Evolutionary conservation across 306 rosid genomes (phyloP).

Genomic region (Inga leiocalycina): DNA sequence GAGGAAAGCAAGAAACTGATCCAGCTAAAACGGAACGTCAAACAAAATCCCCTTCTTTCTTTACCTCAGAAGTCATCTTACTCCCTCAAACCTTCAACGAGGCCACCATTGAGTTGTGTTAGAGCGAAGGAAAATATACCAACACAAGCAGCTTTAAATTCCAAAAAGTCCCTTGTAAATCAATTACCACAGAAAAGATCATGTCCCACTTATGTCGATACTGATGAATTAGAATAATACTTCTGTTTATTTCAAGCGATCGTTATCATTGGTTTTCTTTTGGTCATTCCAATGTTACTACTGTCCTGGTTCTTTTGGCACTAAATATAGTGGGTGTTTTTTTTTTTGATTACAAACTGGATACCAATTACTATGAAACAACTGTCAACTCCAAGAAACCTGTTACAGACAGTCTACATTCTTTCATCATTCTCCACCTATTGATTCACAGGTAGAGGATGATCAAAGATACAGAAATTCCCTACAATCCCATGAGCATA

Average conservation of each 20-base stretch:
- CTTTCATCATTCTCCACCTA: too few relatives aligned
- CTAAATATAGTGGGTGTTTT: neutral
- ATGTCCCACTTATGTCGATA: conserved; percentile 41
- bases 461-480: too few relatives aligned
- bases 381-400: too few relatives aligned
- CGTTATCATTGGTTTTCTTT: neutral
- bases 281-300: neutral
- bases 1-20: conserved; percentile 44
- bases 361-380: too few relatives aligned
- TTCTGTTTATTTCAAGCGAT: neutral
- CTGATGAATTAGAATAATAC: neutral
- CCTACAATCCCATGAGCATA: too few relatives aligned
- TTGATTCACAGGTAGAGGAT: too few relatives aligned
- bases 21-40: conserved; percentile 42
- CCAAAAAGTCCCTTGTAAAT: conserved; percentile 46
- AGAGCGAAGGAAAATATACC: conserved; percentile 40
- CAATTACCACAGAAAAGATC: conserved; percentile 70
- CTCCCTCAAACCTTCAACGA: conserved; percentile 40
- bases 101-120: conserved; percentile 39
- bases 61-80: conserved; percentile 45
- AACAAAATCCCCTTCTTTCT: conserved; percentile 45
- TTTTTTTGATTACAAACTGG: too few relatives aligned
- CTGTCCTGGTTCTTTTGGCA: neutral
- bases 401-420: too few relatives aligned
- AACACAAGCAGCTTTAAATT: conserved; percentile 37